Evolutionary conservation across 2,329 filamentous ascomycete species (phyloP), one percentile per base, ranked within the genome.

Genomic region (Aschersonia sp.): DNA sequence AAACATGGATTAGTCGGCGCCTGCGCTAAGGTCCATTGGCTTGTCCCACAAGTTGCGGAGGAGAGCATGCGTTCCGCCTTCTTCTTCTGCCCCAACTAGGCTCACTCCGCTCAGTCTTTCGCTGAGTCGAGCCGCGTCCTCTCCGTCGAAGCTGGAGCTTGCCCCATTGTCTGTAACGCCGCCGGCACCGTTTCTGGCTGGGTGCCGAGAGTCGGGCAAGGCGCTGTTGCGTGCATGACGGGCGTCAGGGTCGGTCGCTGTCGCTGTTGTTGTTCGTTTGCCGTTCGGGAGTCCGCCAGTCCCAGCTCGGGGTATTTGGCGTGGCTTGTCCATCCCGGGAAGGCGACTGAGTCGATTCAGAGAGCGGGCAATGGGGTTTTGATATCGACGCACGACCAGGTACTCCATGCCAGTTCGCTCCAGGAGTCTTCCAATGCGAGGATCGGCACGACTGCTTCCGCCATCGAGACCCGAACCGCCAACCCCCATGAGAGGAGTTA

Each of bases 351-450:
- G 58, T 3, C 68, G 64, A 41, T 63, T 63, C 20, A 87, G 64
- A 0, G 80, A 82, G 44, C 82, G 74, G 4, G 75, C 77, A 20
- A 87, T 71, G 0, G 84, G 82, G 55, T 85, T 84, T 56, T 85
- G 80, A 58, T 83, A 83, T 43, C 84, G 72, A 47, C 82, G 74
- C 35, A 88, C 80, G 6, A 85, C 82, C n/a, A 81, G 71, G 59
- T 86, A 87, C 58, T 87, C 83, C 63, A 84, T 76, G 12, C 79
- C 80, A 1, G 82, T 84, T 44, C 80, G 74, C 59, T 86, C 82
- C 47, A 86, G 73, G 45, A 83, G 72, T 58, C 78, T 75, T 55
- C 74, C 70, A 31, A 85, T 71, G 4, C 82, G 73, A 1, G 80
- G 80, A 56, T 85, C 81, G 12, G 20, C 20, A 20, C 74, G 66